Percentiles rank a stretch among this genome's conserved stretches.
Conservation (phyloP, 768 basidiomycete species). For the Nevesoporus exiguus region DNA sequence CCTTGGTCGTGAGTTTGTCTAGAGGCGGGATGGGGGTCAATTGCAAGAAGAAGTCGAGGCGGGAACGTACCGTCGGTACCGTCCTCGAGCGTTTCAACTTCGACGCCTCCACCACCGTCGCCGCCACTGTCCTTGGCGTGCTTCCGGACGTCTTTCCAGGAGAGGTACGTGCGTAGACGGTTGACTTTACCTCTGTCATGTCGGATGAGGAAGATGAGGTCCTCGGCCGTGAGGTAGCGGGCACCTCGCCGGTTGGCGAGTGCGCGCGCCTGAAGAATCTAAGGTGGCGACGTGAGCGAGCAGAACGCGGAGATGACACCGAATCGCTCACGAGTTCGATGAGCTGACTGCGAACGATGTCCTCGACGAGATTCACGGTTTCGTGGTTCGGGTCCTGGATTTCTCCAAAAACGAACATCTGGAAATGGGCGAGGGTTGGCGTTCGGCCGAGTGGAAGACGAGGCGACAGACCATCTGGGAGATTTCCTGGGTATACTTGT, state of each 20-base stretch:
- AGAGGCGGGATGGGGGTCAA: not conserved
- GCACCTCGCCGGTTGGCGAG: constrained; percentile 80
- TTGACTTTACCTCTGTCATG: constrained; percentile 94
- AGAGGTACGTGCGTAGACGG: constrained; percentile 85
- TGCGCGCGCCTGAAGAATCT: constrained; percentile 89
- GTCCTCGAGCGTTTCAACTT: constrained; percentile 82
- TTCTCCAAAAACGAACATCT: constrained; percentile 98
- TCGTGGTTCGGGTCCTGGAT: constrained; percentile 86
- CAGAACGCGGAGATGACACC: not conserved
- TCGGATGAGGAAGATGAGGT: constrained; percentile 94
- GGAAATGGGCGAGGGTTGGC: not conserved
- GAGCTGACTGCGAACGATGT: constrained; percentile 86
- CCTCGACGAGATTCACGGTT: constrained; percentile 92
- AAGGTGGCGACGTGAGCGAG: constrained; percentile 1
- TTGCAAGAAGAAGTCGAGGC: not conserved
- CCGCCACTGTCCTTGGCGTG: constrained; percentile 89
- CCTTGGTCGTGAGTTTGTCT: constrained; percentile 81
- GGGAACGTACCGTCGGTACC: constrained; percentile 65
- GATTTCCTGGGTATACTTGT: constrained; percentile 90
- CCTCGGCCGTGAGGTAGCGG: constrained; percentile 85
- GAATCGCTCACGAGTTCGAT: constrained; percentile 68
- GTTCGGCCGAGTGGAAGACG: not conserved
- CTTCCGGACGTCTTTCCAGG: constrained; percentile 96
- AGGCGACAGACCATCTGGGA: constrained; percentile 75
- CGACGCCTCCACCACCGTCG: constrained; percentile 74